Evolutionary conservation across 2,329 filamentous ascomycete species (phyloP), one percentile per base, ranked within the genome.

Genomic region (Cordyceps fumosorosea): DNA sequence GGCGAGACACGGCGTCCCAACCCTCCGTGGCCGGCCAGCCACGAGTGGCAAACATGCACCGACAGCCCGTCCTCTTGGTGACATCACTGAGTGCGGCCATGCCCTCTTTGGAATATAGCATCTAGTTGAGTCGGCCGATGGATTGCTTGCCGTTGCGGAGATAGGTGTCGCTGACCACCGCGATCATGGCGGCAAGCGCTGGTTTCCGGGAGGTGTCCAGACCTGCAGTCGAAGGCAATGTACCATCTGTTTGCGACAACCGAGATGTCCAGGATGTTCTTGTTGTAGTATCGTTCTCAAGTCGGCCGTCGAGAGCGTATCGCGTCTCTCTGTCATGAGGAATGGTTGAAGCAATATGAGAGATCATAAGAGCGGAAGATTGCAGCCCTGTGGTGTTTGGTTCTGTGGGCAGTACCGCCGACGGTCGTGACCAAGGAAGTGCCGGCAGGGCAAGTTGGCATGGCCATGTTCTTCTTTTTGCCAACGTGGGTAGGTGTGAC

Each of bases 401-500:
- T 70, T 47, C 68, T 67, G 48, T 56, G 65, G 22, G 53, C 56
- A 3, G 83, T 86, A 4, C 80, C 72, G 50, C 70, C 75, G 22
- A 74, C 71, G 2, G 67, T 61, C 7, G 73, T 72, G 22, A 73
- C 68, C 61, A 70, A 75, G 1, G 75, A 76, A 64, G 75, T 77
- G 45, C 58, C 75, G 0, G 80, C 76, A 0, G 84, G 84, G 75
- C 87, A 87, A 20, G 72, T 72, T 1, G 84, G 79, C 2, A 81
- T 70, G 72, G 86, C 87, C 14, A 76, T 75, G 7, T 76, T 76
- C 0, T 75, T 81, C 65, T 84, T 81, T 63, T 77, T 80, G 44
- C 83, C 84, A 61, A 86, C 82, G 67, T 84, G 85, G 65, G 67
- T 84, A 85, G 65, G 77, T 77, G 51, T 78, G 67, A 69, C 84